Evolutionary conservation across 176 grass and related monocot species (phyloP).

Genomic region (Poa pratensis): DNA sequence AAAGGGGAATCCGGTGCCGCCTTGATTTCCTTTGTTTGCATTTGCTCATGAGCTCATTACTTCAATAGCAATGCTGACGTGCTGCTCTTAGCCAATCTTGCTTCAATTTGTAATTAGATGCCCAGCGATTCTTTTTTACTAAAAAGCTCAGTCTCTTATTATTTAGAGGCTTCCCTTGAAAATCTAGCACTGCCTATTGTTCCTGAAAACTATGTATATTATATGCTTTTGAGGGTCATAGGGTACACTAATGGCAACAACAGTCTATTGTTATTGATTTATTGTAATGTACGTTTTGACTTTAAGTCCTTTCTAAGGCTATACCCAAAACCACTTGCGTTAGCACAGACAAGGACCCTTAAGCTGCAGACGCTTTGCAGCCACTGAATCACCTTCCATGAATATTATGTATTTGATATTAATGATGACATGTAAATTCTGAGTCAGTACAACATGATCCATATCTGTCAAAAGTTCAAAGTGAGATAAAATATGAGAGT

Average conservation of each 20-base stretch:
- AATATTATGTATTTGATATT: background rate
- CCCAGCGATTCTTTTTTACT: background rate
- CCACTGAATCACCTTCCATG: background rate
- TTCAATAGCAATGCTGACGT: background rate
- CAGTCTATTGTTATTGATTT: background rate
- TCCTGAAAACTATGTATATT: background rate
- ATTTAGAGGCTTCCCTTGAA: background rate
- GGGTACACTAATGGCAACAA: background rate
- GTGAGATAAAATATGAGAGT: background rate
- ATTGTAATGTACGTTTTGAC: background rate
- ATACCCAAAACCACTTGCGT: background rate
- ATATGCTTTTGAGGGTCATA: background rate
- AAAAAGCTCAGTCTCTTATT: background rate
- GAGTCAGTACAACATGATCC: background rate
- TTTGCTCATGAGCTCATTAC: slow-evolving; percentile 21
- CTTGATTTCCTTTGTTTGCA: background rate
- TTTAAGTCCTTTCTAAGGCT: background rate
- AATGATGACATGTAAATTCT: background rate
- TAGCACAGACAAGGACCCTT: background rate
- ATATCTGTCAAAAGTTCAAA: background rate
- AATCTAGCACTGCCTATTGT: background rate
- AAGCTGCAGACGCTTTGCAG: background rate
- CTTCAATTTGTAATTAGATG: background rate
- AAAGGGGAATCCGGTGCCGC: slow-evolving; percentile 5
- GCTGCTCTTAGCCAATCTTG: background rate